phyloP scores from a whole-genome alignment of 306 rosid genomes.

The Dalbergia cochinchinensis region DNA sequence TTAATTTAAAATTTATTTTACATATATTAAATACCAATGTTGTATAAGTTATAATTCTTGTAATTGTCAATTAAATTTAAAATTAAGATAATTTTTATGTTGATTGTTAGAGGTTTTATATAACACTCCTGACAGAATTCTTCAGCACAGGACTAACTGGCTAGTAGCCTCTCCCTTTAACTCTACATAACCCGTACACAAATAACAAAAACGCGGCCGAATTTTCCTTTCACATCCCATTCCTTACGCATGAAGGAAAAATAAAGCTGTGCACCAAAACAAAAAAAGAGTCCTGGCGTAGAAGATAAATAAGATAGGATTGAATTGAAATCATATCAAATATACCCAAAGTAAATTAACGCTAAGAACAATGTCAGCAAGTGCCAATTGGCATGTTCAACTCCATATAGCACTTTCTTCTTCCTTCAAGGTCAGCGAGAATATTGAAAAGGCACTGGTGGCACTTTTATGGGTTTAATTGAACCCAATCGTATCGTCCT shows the following conservation, averaged over 20 bases:
- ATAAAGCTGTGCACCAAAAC: conserved; percentile 55
- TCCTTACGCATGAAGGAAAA: conserved; percentile 27
- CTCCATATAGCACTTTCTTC: conserved; percentile 2
- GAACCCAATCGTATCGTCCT: conserved; percentile 90
- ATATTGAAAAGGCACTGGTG: neutral
- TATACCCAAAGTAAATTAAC: conserved; percentile 45
- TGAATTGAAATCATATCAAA: conserved; percentile 24
- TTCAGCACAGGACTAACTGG: conserved; percentile 12
- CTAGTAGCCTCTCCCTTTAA: conserved; percentile 35
- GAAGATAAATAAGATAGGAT: conserved; percentile 5
- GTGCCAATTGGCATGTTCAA: conserved; percentile 17
- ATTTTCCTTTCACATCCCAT: conserved; percentile 8
- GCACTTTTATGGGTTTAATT: conserved; percentile 62
- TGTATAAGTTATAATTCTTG: too few relatives aligned
- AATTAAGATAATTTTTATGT: too few relatives aligned
- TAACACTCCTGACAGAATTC: conserved; percentile 29
- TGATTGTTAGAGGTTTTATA: too few relatives aligned
- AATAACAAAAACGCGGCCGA: conserved; percentile 35
- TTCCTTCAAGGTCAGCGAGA: conserved; percentile 15
- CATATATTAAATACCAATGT: too few relatives aligned
- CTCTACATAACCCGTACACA: conserved; percentile 48
- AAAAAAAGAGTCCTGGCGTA: conserved; percentile 20
- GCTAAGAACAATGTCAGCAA: conserved; percentile 45
- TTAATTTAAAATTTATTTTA: too few relatives aligned
- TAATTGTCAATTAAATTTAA: too few relatives aligned